Percentiles rank a stretch among this genome's conserved stretches.
Conservation (phyloP, 352 stramenopile species). For the Globisporangium takayamanum region DNA sequence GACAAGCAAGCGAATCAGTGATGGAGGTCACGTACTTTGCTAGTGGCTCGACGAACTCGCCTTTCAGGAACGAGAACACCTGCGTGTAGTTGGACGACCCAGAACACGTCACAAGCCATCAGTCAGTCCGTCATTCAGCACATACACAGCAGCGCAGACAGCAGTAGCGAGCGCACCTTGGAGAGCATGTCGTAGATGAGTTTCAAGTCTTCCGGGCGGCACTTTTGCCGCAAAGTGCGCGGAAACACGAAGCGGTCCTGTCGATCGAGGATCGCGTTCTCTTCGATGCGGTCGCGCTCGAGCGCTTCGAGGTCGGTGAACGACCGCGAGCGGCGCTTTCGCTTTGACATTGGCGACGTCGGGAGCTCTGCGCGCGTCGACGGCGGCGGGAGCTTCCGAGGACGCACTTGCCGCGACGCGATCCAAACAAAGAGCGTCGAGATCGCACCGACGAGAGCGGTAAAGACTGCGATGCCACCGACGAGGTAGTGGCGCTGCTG, state of each 20-base stretch:
- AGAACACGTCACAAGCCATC: not conserved
- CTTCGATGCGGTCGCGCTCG: constrained; percentile 51
- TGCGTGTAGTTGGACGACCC: not conserved
- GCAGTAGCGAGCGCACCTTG: constrained; percentile 22
- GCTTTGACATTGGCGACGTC: constrained; percentile 68
- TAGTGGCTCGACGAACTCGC: constrained; percentile 58
- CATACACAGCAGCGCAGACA: not conserved
- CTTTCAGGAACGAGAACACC: constrained; percentile 68
- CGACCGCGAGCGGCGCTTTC: constrained; percentile 63
- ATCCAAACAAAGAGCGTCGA: constrained; percentile 74
- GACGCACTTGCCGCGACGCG: constrained; percentile 68
- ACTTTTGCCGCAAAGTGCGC: constrained; percentile 47
- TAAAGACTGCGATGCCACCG: constrained; percentile 35
- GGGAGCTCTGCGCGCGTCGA: constrained; percentile 25
- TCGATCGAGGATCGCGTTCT: constrained; percentile 52
- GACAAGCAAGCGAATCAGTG: not conserved
- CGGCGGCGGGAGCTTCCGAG: constrained; percentile 33
- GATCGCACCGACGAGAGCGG: constrained; percentile 35
- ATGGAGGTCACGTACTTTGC: constrained; percentile 22
- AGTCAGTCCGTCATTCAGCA: not conserved
- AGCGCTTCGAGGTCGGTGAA: constrained; percentile 63
- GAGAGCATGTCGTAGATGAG: constrained; percentile 74
- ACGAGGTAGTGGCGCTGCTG: constrained; percentile 41
- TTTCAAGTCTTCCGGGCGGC: constrained; percentile 66
- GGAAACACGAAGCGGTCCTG: constrained; percentile 68